Base-by-base conservation (phyloP, 2,329 filamentous ascomycete genomes). In the Penicillium polonicum region DNA sequence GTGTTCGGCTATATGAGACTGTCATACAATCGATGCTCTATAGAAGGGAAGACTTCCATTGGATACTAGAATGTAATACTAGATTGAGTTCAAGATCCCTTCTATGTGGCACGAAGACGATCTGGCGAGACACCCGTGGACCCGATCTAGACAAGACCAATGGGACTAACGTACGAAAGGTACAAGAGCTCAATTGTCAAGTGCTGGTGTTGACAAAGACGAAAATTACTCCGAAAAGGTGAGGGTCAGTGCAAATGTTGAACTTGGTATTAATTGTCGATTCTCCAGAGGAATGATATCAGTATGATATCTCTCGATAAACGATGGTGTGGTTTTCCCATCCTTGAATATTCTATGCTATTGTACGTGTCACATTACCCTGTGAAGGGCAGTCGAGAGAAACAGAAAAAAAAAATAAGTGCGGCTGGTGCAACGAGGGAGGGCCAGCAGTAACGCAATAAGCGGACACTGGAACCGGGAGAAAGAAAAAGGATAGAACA, bases 291-390 rank as follows among this genome's bases (percentile, higher is more conserved):
- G 55, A 57, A 57, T 13, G 55, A 57, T 57, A 57, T 57, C 55
- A 48, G 17, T 39, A 52, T 48, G 53, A 59, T 39, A 57, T 48
- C 51, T 59, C 52, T 57, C 53, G 38, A 59, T 59, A 62, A 66
- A 66, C 63, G 64, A 67, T 66, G 64, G 65, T 52, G 43, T 55
- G 60, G 54, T 64, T 62, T 64, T 61, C 63, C 54, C 65, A 67
- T 66, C 64, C 64, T 60, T 62, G 60, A 60, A 64, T 48, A 62
- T 66, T 67, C 65, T 67, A 67, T 67, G 65, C 65, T 67, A 66
- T 65, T 61, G 65, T 67, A 67, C 65, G 65, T 67, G 41, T 61
- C 65, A 67, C 65, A 65, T 67, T 65, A 63, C 64, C 65, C 65
- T 57, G 23, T 19, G 21, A 33, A 35, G 55, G 55, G 50, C 45